Conservation (phyloP, 495 filamentous ascomycete species). For the Penicillium goetzii region DNA sequence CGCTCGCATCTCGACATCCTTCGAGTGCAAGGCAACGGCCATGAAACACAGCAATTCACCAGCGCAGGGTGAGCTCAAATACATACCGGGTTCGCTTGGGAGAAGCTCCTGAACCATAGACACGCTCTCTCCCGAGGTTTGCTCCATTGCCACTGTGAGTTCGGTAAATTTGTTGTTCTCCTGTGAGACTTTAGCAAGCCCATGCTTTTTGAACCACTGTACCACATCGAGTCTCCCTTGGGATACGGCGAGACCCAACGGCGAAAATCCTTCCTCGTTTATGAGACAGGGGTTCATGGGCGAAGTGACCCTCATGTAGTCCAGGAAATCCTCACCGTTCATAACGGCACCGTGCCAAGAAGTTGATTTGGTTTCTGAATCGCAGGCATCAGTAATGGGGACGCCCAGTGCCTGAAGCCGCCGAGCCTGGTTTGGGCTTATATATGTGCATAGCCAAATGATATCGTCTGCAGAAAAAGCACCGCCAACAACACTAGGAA, state of each 20-base stretch:
- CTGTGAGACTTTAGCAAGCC: background rate
- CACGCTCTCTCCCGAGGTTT: background rate
- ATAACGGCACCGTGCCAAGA: constrained; percentile 18
- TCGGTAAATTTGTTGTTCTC: background rate
- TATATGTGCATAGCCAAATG: background rate
- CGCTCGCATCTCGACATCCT: background rate
- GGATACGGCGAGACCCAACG: background rate
- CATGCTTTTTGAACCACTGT: constrained; percentile 1
- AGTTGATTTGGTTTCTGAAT: background rate
- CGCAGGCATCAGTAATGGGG: background rate
- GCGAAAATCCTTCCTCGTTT: background rate
- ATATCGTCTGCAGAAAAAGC: background rate
- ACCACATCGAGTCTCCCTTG: constrained; percentile 4
- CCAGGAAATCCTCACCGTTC: constrained; percentile 18
- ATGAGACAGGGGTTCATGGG: background rate
- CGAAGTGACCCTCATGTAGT: constrained; percentile 7
- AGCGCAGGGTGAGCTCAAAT: background rate
- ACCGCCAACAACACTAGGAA: background rate
- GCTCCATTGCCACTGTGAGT: background rate
- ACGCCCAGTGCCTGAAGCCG: background rate
- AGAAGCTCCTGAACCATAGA: background rate
- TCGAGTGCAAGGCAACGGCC: background rate
- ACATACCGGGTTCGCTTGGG: background rate
- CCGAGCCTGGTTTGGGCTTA: background rate
- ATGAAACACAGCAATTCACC: background rate